Evolutionary conservation across 2,329 filamentous ascomycete genomes (phyloP).

Genomic region (Penicillium sp.): DNA sequence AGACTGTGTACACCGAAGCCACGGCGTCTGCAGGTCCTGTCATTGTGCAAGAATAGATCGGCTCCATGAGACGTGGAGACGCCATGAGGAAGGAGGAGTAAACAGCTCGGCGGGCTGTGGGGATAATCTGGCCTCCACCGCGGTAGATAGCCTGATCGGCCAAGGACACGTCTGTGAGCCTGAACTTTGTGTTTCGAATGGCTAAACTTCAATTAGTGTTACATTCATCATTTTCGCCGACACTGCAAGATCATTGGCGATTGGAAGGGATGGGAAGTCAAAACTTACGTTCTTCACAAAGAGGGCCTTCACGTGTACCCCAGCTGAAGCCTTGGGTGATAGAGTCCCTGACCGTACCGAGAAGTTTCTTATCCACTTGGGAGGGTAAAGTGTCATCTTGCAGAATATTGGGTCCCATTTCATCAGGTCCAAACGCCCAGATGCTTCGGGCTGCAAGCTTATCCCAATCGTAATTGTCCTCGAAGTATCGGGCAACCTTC

Average conservation of each 20-base stretch:
- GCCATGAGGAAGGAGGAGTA: constrained; percentile 98
- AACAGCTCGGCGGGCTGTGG: constrained; percentile 85
- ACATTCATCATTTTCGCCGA: constrained; percentile 1
- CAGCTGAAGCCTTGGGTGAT: constrained; percentile 96
- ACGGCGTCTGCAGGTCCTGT: constrained; percentile 88
- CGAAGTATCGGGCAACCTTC: constrained; percentile 94
- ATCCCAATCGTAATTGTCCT: constrained; percentile 96
- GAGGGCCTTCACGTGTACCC: constrained; percentile 89
- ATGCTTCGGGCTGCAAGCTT: constrained; percentile 90
- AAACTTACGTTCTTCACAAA: constrained; percentile 91
- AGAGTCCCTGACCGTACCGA: constrained; percentile 83
- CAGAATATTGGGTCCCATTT: constrained; percentile 89
- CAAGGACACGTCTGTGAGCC: constrained; percentile 84
- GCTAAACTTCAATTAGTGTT: constrained; percentile 51
- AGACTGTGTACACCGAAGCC: constrained; percentile 83
- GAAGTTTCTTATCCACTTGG: constrained; percentile 88
- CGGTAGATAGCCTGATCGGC: constrained; percentile 90
- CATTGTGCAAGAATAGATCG: constrained; percentile 88
- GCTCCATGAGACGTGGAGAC: constrained; percentile 93
- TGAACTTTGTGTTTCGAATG: constrained; percentile 97
- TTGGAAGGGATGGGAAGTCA: constrained; percentile 17
- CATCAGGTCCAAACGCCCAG: constrained; percentile 97
- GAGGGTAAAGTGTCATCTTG: constrained; percentile 95
- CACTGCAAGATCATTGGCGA: constrained; percentile 2
- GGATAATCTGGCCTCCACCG: constrained; percentile 95